Conservation (phyloP, 495 filamentous ascomycete species). For the Penicillium atrosanguineum region DNA sequence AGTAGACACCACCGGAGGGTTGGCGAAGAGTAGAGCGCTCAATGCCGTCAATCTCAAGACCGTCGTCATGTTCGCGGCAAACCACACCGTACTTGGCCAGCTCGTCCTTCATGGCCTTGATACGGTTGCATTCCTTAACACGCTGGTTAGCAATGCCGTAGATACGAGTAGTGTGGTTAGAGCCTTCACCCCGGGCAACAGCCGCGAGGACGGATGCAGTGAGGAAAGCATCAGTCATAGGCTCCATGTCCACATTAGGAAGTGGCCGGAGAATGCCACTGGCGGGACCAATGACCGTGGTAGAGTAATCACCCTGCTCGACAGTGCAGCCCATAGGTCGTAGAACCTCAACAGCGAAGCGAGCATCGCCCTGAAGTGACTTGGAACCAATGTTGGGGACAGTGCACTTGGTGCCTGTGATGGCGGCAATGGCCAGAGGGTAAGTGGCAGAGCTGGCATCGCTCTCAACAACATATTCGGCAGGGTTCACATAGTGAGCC, state of each 20-base stretch:
- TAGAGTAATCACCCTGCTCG: slow-evolving; percentile 78
- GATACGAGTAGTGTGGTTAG: slow-evolving; percentile 70
- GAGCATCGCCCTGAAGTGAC: slow-evolving; percentile 92
- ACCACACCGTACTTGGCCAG: slow-evolving; percentile 92
- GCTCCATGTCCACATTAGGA: slow-evolving; percentile 91
- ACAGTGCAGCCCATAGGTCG: slow-evolving; percentile 92
- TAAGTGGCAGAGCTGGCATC: slow-evolving; percentile 98
- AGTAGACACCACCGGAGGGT: slow-evolving; percentile 71
- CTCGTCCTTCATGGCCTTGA: slow-evolving; percentile 93
- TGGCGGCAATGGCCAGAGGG: slow-evolving; percentile 89
- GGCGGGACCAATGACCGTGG: slow-evolving; percentile 87
- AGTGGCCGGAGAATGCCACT: slow-evolving; percentile 67
- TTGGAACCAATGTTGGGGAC: slow-evolving; percentile 92
- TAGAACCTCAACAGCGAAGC: slow-evolving; percentile 89
- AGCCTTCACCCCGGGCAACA: slow-evolving; percentile 64
- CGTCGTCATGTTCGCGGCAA: slow-evolving; percentile 86
- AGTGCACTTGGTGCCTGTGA: slow-evolving; percentile 90
- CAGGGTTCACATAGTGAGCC: slow-evolving; percentile 78
- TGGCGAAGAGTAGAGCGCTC: slow-evolving; percentile 57
- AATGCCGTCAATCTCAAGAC: slow-evolving; percentile 78
- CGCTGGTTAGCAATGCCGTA: slow-evolving; percentile 97
- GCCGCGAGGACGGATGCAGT: slow-evolving; percentile 92
- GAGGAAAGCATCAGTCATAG: slow-evolving; percentile 98
- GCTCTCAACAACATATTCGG: slow-evolving; percentile 88
- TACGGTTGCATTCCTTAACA: slow-evolving; percentile 98